Percentiles rank a stretch among this genome's conserved stretches.
Conservation (phyloP, 2,329 filamentous ascomycete genomes). For the Trichoderma sp. region DNA sequence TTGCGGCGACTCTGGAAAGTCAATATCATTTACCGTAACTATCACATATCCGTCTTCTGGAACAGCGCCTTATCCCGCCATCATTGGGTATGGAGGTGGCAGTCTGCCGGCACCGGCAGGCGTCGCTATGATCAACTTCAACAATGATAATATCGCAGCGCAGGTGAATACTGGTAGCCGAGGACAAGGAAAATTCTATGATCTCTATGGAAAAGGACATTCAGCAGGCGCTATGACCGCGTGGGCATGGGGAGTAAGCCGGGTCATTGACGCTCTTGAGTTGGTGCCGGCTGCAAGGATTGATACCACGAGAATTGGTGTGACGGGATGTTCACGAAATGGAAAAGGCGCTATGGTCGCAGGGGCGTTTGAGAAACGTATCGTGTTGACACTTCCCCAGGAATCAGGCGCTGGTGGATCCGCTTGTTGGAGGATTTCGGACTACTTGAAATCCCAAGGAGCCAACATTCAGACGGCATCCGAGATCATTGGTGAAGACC, state of each 20-base stretch:
- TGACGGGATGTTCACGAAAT: constrained; percentile 3
- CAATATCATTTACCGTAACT: background rate
- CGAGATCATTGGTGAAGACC: constrained; percentile 6
- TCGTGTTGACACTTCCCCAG: constrained; percentile 4
- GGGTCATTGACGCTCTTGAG: constrained; percentile 7
- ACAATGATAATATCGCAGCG: constrained; percentile 7
- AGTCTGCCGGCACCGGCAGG: background rate
- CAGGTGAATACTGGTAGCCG: constrained; percentile 2
- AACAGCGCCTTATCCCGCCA: constrained; percentile 1
- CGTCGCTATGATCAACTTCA: constrained; percentile 12
- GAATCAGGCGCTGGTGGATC: constrained; percentile 4
- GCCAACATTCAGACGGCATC: constrained; percentile 11
- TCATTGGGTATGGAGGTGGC: constrained; percentile 3
- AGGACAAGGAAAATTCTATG: constrained; percentile 9
- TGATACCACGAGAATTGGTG: constrained; percentile 3
- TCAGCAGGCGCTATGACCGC: constrained; percentile 2
- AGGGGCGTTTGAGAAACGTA: background rate
- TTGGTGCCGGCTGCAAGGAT: background rate
- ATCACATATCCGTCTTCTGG: constrained; percentile 7
- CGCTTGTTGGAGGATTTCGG: constrained; percentile 3
- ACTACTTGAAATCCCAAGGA: background rate
- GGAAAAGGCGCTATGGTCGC: constrained; percentile 8
- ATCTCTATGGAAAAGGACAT: background rate
- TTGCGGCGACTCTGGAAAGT: background rate
- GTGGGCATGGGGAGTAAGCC: constrained; percentile 14